Conservation (phyloP, 1,139 yeast species). For the Kluyveromyces sp. region DNA sequence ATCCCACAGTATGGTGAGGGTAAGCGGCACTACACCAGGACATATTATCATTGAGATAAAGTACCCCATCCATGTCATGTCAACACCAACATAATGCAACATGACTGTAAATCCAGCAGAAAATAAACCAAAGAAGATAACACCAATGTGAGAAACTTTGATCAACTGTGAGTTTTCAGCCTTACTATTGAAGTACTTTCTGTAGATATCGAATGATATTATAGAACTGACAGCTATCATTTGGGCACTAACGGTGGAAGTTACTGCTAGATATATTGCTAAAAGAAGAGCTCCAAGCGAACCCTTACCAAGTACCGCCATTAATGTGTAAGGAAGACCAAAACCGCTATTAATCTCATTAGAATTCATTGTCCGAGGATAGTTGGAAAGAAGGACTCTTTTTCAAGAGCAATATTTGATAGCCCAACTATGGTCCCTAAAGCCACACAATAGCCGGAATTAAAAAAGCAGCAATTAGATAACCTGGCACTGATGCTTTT, state of each 20-base stretch:
- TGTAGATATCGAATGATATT: slow-evolving; percentile 45
- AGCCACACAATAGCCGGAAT: slow-evolving; percentile 33
- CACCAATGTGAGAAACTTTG: slow-evolving; percentile 39
- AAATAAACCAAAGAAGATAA: slow-evolving; percentile 39
- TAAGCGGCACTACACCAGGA: slow-evolving; percentile 32
- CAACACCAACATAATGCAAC: slow-evolving; percentile 45
- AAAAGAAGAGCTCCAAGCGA: slow-evolving; percentile 48
- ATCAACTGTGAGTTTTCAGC: slow-evolving; percentile 46
- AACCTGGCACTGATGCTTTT: slow-evolving; percentile 32
- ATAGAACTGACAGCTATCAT: slow-evolving; percentile 51
- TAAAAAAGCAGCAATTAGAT: slow-evolving; percentile 32
- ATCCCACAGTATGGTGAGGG: slow-evolving; percentile 29
- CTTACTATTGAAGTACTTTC: slow-evolving; percentile 43
- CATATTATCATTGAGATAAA: slow-evolving; percentile 31
- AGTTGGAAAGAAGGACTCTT: slow-evolving; percentile 46
- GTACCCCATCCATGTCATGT: slow-evolving; percentile 25
- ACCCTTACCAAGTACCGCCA: slow-evolving; percentile 44
- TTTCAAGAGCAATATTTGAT: slow-evolving; percentile 42
- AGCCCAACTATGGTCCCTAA: slow-evolving; percentile 38
- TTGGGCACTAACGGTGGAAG: slow-evolving; percentile 51
- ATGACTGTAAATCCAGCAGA: slow-evolving; percentile 52
- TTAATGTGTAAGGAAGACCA: slow-evolving; percentile 48
- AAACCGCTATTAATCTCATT: slow-evolving; percentile 45
- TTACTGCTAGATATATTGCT: slow-evolving; percentile 48
- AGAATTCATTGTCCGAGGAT: slow-evolving; percentile 38